These are phyloP conservation scores for Ophiosphaerella korrae DNA, from an alignment of 2,329 filamentous ascomycete species.

Conservation along the genomic window DNA sequence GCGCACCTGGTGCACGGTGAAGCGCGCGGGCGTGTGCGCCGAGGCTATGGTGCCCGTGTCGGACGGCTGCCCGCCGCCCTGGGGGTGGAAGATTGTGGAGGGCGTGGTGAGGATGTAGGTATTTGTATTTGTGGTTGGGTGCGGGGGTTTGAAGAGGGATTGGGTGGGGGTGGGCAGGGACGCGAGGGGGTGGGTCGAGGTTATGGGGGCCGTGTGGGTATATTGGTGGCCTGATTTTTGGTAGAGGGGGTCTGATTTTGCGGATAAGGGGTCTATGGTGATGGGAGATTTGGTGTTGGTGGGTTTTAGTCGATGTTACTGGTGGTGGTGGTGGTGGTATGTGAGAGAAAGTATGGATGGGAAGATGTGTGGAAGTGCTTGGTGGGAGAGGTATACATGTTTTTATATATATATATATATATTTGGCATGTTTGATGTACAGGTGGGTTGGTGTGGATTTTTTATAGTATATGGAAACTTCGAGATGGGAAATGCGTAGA, in stretches of 20 bases:
- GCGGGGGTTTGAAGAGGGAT: constrained; percentile 63
- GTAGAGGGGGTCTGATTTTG: constrained; percentile 42
- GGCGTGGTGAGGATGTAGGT: constrained; percentile 65
- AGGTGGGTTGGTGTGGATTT: background rate
- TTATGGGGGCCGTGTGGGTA: constrained; percentile 52
- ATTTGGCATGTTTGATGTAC: no score
- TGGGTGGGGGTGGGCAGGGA: constrained; percentile 58
- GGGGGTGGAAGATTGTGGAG: constrained; percentile 75
- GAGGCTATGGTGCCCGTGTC: constrained; percentile 65
- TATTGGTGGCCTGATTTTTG: constrained; percentile 50
- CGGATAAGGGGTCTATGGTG: background rate
- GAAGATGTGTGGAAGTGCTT: background rate
- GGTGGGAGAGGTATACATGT: no score
- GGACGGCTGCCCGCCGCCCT: constrained; percentile 75
- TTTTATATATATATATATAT: no score
- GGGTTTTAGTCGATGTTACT: no score
- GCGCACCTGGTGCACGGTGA: constrained; percentile 64
- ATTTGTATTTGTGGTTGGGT: constrained; percentile 46
- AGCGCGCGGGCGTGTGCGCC: constrained; percentile 37
- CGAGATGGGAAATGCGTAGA: background rate
- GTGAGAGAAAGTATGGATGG: background rate
- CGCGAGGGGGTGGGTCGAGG: constrained; percentile 56
- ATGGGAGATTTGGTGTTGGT: background rate
- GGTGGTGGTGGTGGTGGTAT: background rate
- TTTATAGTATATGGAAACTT: constrained; percentile 5